Evolutionary conservation across 2,329 filamentous ascomycete genomes (phyloP), one percentile per base, ranked within the genome.

Genomic region (Aspergillus spinulosporus): DNA sequence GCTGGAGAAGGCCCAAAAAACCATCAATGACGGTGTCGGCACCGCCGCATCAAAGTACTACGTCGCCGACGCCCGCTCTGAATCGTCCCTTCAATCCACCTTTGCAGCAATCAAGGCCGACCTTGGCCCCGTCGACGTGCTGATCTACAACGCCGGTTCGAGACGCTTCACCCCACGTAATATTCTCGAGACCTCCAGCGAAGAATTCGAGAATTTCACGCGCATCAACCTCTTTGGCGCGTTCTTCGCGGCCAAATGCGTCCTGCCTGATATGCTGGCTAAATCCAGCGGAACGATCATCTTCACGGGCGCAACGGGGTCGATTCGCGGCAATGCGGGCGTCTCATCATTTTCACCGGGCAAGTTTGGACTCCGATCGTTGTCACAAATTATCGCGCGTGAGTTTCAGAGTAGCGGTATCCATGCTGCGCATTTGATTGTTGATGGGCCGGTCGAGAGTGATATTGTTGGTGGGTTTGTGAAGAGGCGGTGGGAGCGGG

Each of bases 371-470:
- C 47, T 62, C 6, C 45, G 59, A 28, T 50, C 59, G 12, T 28
- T 62, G 26, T 51, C 54, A 9, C 59, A 62, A 55, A 56, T 60
- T 26, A 54, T 62, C 40, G 55, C 59, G 46, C 29, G 59, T 8
- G 59, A 62, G 46, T 62, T 62, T 37, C 59, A 62, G 40, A 12
- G 32, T 11, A 45, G 49, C 9, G 59, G 59, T 1, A 40, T 62
- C 5, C 59, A 62, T 54, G 52, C 58, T 5, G 59, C 52, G 32
- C 59, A 62, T 62, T 46, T 62, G 11, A 42, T 62, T 21, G 55
- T 62, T 3, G 59, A 62, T 52, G 59, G 59, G 40, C 59, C 59
- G 42, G 59, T 62, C n/a, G 52, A 62, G 47, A 61, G 59, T 40
- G 54, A 60, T 39, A 49, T 60, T 26, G 52, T 62, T 2, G 59